phyloP scores from a whole-genome alignment of 495 filamentous ascomycete genomes.

The Daldinia decipiens region DNA sequence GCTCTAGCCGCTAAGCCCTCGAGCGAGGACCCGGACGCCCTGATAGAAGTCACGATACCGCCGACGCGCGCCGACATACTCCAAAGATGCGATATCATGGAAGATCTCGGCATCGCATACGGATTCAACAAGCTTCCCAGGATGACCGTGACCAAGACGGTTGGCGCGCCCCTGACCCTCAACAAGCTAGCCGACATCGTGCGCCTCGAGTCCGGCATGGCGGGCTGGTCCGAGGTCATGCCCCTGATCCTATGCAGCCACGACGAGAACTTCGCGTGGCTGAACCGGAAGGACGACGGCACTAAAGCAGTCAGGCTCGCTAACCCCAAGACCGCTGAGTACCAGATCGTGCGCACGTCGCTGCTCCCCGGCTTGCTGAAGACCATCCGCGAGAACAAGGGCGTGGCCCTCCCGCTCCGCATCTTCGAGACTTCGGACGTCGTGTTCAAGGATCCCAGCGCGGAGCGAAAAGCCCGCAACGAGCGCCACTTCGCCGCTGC shows the following conservation, averaged over 20 bases:
- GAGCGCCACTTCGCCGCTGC: slow-evolving; percentile 96
- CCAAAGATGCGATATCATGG: slow-evolving; percentile 98
- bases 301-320: slow-evolving; percentile 85
- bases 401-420: slow-evolving; percentile 87
- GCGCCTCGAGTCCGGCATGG: slow-evolving; percentile 88
- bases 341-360: slow-evolving; percentile 93
- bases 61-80: slow-evolving; percentile 93
- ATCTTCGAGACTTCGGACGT: slow-evolving; percentile 95
- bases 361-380: slow-evolving; percentile 92
- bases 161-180: slow-evolving; percentile 86
- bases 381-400: slow-evolving; percentile 94
- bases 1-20: slow-evolving; percentile 81
- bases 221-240: slow-evolving; percentile 96
- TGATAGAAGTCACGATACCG: slow-evolving; percentile 83
- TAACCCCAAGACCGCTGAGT: slow-evolving; percentile 96
- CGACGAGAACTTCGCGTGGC: slow-evolving; percentile 97
- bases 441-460: slow-evolving; percentile 80
- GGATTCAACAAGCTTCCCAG: slow-evolving; percentile 95
- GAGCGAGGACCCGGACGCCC: slow-evolving; percentile 60
- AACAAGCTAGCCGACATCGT: slow-evolving; percentile 96
- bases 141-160: slow-evolving; percentile 83
- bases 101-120: slow-evolving; percentile 94
- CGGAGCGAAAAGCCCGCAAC: slow-evolving; percentile 88
- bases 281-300: slow-evolving; percentile 92
- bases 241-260: slow-evolving; percentile 97